A percentile compares a stretch with the other conserved stretches of the same genome.
These are phyloP conservation scores for Petunia hybrid DNA, from an alignment of 305 asterid species.

Conservation along the genomic window DNA sequence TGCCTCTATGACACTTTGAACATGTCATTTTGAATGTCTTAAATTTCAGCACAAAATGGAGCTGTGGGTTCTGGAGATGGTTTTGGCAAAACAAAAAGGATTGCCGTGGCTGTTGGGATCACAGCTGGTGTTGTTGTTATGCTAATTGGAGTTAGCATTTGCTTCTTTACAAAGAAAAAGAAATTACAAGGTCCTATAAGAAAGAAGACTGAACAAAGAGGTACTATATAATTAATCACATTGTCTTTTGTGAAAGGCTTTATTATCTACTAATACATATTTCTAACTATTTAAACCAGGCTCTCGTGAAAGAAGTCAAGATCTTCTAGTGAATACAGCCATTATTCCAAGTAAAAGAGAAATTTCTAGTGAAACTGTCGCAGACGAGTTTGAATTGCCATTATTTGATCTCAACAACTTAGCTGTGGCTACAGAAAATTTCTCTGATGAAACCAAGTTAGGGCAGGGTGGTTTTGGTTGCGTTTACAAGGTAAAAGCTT, in stretches of 20 bases:
- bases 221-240: conserved; percentile 39
- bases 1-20: too few species aligned
- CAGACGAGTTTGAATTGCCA: conserved; percentile 81
- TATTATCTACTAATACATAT: not conserved
- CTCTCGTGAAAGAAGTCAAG: conserved; percentile 69
- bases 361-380: conserved; percentile 50
- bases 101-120: conserved; percentile 45
- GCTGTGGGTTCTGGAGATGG: conserved; percentile 40
- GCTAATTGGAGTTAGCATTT: conserved; percentile 44
- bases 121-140: conserved; percentile 49
- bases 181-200: conserved; percentile 36
- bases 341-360: conserved; percentile 61
- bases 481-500: conserved; percentile 73
- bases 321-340: conserved; percentile 54
- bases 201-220: conserved; percentile 47
- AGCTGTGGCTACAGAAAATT: conserved; percentile 68
- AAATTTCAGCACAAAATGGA: conserved; percentile 46
- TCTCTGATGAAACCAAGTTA: conserved; percentile 68
- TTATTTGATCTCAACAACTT: conserved; percentile 60
- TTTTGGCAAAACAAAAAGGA: conserved; percentile 44
- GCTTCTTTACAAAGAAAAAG: conserved; percentile 51
- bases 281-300: conserved; percentile 43
- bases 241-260: not conserved
- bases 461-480: conserved; percentile 96
- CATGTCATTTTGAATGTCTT: not conserved